These are phyloP conservation scores for Fusarium nisikadoi DNA, from an alignment of 2,329 filamentous ascomycete species.

Conservation along the genomic window DNA sequence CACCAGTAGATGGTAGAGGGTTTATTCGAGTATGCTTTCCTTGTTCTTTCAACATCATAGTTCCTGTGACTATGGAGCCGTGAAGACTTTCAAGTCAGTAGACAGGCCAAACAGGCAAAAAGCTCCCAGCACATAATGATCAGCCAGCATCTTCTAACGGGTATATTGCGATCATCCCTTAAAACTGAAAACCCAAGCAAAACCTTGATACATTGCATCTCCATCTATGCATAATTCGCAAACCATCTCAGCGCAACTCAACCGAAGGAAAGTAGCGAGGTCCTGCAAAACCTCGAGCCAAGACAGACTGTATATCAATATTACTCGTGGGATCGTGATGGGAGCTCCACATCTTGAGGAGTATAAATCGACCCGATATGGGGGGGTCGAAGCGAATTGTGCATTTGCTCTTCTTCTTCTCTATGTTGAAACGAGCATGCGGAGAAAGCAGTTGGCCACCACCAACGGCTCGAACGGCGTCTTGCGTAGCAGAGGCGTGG, in stretches of 20 bases:
- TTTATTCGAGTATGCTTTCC: constrained; percentile 1
- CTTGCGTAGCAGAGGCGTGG: constrained; percentile 64
- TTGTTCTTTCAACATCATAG: neutral
- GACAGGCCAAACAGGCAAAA: neutral
- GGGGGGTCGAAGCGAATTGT: constrained; percentile 87
- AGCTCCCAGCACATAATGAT: neutral
- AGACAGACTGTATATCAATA: constrained; percentile 89
- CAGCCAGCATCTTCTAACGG: neutral
- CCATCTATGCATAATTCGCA: neutral
- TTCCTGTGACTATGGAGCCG: neutral
- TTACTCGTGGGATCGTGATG: constrained; percentile 72
- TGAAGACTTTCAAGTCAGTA: neutral
- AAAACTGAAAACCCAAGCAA: neutral
- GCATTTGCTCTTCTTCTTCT: constrained; percentile 83
- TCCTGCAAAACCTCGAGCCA: constrained; percentile 85
- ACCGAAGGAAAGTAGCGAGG: constrained; percentile 83
- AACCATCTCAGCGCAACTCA: constrained; percentile 61
- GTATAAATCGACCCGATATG: constrained; percentile 82
- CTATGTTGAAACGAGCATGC: constrained; percentile 85
- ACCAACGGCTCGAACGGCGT: constrained; percentile 66
- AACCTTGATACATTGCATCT: neutral
- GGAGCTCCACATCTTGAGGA: constrained; percentile 91
- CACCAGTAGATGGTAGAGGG: neutral
- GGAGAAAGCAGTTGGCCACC: constrained; percentile 73
- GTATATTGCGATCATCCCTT: constrained; percentile 17